These are phyloP conservation scores for Colletotrichum tofieldiae DNA, from an alignment of 2,329 filamentous ascomycete species.

Conservation along the genomic window DNA sequence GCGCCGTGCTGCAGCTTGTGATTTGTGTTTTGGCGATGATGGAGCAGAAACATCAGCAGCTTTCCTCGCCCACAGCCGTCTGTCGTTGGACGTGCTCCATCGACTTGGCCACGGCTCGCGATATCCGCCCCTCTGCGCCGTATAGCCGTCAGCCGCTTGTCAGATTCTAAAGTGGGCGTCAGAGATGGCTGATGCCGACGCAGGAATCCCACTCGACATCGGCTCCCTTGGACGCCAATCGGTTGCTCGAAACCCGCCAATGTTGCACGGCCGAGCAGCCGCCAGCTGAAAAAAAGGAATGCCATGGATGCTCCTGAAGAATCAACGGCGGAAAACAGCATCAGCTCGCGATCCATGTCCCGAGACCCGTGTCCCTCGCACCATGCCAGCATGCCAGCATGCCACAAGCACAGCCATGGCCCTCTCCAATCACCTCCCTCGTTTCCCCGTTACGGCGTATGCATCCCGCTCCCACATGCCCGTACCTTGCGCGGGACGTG, in stretches of 20 bases:
- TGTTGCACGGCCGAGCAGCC: background rate
- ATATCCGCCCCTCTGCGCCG: slow-evolving; percentile 21
- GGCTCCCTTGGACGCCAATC: background rate
- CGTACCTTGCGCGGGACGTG: slow-evolving; percentile 33
- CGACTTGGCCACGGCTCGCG: slow-evolving; percentile 3
- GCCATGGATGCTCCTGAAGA: background rate
- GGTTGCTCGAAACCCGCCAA: background rate
- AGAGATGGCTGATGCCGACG: background rate
- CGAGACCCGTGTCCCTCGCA: slow-evolving; percentile 11
- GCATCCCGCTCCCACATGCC: slow-evolving; percentile 32
- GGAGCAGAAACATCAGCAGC: background rate
- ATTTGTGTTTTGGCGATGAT: background rate
- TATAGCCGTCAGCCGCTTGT: background rate
- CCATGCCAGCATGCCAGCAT: slow-evolving; percentile 14
- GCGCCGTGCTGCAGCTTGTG: background rate
- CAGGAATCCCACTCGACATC: background rate
- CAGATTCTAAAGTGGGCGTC: background rate
- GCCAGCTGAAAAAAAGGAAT: background rate
- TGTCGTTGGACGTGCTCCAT: slow-evolving; percentile 7
- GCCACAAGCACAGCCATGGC: slow-evolving; percentile 1
- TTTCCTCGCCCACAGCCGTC: background rate
- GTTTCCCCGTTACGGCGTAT: background rate
- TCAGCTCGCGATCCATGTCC: slow-evolving; percentile 5
- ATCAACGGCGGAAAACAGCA: background rate
- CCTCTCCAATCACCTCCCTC: slow-evolving; percentile 22